Evolutionary conservation across 345 rosid species (phyloP).

Genomic region (Aethionema arabicum): DNA sequence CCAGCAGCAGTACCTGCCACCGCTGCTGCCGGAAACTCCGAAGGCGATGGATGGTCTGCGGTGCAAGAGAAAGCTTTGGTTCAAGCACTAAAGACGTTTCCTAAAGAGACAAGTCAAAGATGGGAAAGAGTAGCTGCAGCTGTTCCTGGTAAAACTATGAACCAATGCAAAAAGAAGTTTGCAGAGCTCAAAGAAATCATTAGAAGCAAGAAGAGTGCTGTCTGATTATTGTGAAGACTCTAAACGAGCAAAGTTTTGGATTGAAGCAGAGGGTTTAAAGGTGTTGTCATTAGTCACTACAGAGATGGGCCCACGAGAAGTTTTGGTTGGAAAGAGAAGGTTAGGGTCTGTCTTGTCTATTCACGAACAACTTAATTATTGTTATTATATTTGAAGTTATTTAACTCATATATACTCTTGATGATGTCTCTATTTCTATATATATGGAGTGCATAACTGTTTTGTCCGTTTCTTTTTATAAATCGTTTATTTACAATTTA

Average conservation of each 20-base stretch:
- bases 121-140: slow-evolving; percentile 97
- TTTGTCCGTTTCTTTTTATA: too few relatives aligned
- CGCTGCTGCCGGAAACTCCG: slow-evolving; percentile 46
- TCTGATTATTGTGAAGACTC: background rate
- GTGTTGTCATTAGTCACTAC: background rate
- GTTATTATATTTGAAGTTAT: too few relatives aligned
- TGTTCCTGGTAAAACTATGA: slow-evolving; percentile 89
- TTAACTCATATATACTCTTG: background rate
- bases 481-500: too few relatives aligned
- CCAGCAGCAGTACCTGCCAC: background rate
- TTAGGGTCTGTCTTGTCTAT: background rate
- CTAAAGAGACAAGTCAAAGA: slow-evolving; percentile 75
- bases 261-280: too few relatives aligned
- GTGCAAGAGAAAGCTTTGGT: slow-evolving; percentile 86
- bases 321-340: too few relatives aligned
- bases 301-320: background rate
- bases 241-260: too few relatives aligned
- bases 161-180: slow-evolving; percentile 89
- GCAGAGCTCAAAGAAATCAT: slow-evolving; percentile 64
- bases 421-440: too few relatives aligned
- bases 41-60: slow-evolving; percentile 77
- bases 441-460: background rate
- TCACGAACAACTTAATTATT: too few relatives aligned
- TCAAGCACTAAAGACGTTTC: slow-evolving; percentile 93
- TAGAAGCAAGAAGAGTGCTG: slow-evolving; percentile 61